These are phyloP conservation scores for Tylopilus microsporus DNA, from an alignment of 1,284 basidiomycete genomes.

Conservation along the genomic window DNA sequence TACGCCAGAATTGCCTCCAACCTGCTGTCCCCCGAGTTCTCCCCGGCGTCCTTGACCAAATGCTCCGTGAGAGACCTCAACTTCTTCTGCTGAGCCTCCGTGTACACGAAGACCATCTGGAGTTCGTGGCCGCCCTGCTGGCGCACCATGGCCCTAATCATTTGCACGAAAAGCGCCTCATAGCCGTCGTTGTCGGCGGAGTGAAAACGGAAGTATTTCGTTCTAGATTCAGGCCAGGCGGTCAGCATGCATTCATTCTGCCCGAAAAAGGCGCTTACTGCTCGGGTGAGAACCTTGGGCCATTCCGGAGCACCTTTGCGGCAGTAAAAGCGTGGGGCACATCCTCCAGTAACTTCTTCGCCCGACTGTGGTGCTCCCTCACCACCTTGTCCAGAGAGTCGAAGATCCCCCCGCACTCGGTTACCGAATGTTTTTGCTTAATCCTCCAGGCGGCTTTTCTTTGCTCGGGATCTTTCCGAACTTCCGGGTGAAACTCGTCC, in stretches of 20 bases:
- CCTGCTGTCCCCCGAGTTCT: background rate
- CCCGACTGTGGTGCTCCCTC: background rate
- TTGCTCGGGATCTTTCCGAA: too few relatives aligned
- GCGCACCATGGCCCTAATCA: conserved; percentile 3
- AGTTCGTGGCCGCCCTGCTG: background rate
- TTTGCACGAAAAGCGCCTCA: background rate
- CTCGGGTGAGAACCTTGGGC: background rate
- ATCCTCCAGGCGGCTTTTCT: too few relatives aligned
- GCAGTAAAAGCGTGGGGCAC: background rate
- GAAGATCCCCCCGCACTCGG: too few relatives aligned
- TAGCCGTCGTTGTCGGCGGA: background rate
- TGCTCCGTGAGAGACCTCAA: background rate
- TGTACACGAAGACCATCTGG: background rate
- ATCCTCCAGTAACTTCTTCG: background rate
- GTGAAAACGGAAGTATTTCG: background rate
- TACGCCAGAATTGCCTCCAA: background rate
- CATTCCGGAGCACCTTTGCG: background rate
- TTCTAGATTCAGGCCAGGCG: too few relatives aligned
- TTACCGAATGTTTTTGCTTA: too few relatives aligned
- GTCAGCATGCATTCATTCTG: too few relatives aligned
- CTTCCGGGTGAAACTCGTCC: too few relatives aligned
- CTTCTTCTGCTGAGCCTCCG: background rate
- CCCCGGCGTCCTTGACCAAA: background rate
- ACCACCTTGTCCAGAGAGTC: background rate
- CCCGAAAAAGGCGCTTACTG: background rate